A percentile compares a stretch with the other conserved stretches of the same genome.
These are phyloP conservation scores for Zoysia japonica DNA, from an alignment of 176 grass and related monocot genomes.

Conservation along the genomic window DNA sequence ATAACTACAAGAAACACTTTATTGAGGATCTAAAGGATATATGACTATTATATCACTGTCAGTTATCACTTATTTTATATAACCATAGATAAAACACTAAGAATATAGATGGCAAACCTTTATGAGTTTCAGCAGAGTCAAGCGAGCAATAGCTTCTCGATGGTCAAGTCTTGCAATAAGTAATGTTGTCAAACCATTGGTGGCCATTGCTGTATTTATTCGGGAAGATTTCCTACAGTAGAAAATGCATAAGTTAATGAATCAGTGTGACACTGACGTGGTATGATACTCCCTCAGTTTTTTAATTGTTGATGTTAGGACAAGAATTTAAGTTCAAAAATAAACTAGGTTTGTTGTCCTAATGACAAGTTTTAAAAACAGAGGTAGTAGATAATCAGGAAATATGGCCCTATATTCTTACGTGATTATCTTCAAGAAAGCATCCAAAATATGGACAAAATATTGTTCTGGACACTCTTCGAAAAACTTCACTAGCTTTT, in stretches of 20 bases:
- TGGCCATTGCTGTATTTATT: slow-evolving; percentile 94
- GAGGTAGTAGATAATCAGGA: slow-evolving; percentile 15
- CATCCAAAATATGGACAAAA: slow-evolving; percentile 86
- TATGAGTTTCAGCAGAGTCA: slow-evolving; percentile 97
- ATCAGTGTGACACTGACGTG: slow-evolving; percentile 1
- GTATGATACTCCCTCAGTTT: no score
- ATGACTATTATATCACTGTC: background rate
- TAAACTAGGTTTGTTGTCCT: no score
- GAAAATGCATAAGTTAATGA: slow-evolving; percentile 5
- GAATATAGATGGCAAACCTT: slow-evolving; percentile 55
- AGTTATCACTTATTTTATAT: background rate
- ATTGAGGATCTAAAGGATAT: background rate
- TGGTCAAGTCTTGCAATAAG: slow-evolving; percentile 91
- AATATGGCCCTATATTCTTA: slow-evolving; percentile 49
- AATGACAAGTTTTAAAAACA: no score
- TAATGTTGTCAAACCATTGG: slow-evolving; percentile 89
- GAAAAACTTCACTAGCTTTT: slow-evolving; percentile 90
- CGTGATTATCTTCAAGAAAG: slow-evolving; percentile 99
- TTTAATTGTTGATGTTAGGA: no score
- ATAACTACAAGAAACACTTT: slow-evolving; percentile 20
- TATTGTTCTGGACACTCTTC: slow-evolving; percentile 92
- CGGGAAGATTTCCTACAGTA: slow-evolving; percentile 86
- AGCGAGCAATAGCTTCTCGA: slow-evolving; percentile 90
- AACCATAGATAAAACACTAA: background rate
- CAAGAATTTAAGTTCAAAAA: no score